Base-by-base conservation (phyloP, 2,329 filamentous ascomycete species). In the Talaromyces sp. region DNA sequence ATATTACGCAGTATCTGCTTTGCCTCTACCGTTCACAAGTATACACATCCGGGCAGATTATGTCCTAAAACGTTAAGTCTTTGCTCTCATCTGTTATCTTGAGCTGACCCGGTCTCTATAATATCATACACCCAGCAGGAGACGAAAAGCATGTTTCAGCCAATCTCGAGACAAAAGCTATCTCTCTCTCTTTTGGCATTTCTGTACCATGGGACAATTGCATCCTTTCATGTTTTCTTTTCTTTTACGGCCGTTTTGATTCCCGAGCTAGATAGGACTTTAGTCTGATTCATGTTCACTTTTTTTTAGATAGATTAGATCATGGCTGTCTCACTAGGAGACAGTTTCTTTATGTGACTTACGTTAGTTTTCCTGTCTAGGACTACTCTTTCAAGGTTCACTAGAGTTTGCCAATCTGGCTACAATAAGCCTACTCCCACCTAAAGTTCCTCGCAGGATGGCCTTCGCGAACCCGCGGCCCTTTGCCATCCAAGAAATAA, bases 401-500 rank as follows among this genome's bases (percentile, higher is more conserved):
- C 25, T 13, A 22, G 31, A 35, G 3, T 52, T 52, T 3, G 8
- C 11, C 15, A 31, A 31, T 31, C 27, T 31, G 4, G 27, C 27
- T 31, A 31, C 27, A 31, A 31, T 31, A 7, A 31, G 27, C 41
- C 19, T 58, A 58, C 50, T 58, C 45, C 63, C 63, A 64, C 10
- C n/a, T 52, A 31, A 54, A 61, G 10, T 54, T 61, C 11, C 25
- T 54, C 27, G 63, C 63, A 11, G 63, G 63, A 50, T 64, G 63
- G 19, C 39, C 35, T 19, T 65, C 57, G 4, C 62, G 66, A 33
- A 67, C 65, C 60, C 75, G 67, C 0, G 68, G 71, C 62, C 73
- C 70, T 2, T 77, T 73, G 60, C 70, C 65, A 49, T 69, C 56
- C 3, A 74, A 75, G 61, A 76, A 75, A 50, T 78, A 71, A 56